Evolutionary conservation across 106 monocot genomes (phyloP), one percentile per base, ranked within the genome.

Genomic region (Dioscorea zingiberensis): DNA sequence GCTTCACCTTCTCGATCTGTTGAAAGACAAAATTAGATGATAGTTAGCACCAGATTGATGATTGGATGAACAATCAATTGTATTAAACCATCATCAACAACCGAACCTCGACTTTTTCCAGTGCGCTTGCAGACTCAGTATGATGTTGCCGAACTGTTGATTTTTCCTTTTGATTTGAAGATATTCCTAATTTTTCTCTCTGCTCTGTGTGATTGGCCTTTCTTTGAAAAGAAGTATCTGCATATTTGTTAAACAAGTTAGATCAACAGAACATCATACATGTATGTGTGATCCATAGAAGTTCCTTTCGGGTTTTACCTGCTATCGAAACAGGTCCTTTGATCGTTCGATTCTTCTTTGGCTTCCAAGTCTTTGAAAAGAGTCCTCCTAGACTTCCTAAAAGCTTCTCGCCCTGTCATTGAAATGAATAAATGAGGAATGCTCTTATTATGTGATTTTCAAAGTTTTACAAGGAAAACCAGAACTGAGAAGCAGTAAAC

Each of bases 361-460:
- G 89, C 74, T 85, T 89, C 89, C 89, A 89, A 21, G 69, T 81
- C 75, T 80, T 89, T 3, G 85, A 82, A 47, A 89, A 89, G 16
- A 89, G 63, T 13, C 89, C 85, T 10, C 89, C 89, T 47, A 89
- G 89, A 71, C 85, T 89, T 53, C 82, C 85, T 72, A 89, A 44
- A 72, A 89, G 85, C 73, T 85, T 82, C 63, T 89, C 89, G 58
- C 89, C 74, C 89, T 89, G 68, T 67, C 70, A 62, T 44, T 1
- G 65, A 45, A 57, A 54, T 38, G 9, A 38, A 38, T n/a, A n/a
- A n/a, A n/a, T n/a, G n/a, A n/a, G n/a, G n/a, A n/a, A n/a, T 38
- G 1, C 6, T 38, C 38, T 38, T 38, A 6, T 38, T 38, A 38
- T 38, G 38, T 38, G 38, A 10, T 38, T 10, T 38, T 38, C 38